Evolutionary conservation across 169 alveolate species (phyloP), one percentile per base, ranked within the genome.

Genomic region (Cryptosporidium felis): DNA sequence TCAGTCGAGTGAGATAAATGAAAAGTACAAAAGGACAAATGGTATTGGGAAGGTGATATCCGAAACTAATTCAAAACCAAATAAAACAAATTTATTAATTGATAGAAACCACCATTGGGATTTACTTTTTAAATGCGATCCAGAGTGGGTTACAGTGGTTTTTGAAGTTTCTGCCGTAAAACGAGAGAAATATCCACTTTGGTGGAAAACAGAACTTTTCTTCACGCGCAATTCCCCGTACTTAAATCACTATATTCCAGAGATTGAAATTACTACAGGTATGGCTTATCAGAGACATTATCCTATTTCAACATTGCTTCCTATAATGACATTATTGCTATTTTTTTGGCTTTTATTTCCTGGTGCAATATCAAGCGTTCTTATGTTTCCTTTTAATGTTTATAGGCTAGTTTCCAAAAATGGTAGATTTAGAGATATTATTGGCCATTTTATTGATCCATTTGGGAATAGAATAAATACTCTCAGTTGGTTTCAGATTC

Each of bases 81-180:
- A 6, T 18, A 56, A 36, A 12, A 21, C 21, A 9, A 42, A 65
- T 30, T 36, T 74, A 10, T 58, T 49, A 32, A 45, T 56, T 18
- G 67, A 74, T 56, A 74, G 30, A 36, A 74, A 74, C 23, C 85
- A 74, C 41, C 85, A 74, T 23, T 74, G 85, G 85, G 85, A 74
- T 18, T 53, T 74, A 53, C 58, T 74, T 28, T 38, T 74, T 36
- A 74, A 74, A 74, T 74, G 85, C 44, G 85, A 74, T 21, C 85
- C 85, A 0, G 85, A 74, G 32, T 74, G 85, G 85, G 85, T 74
- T 10, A 34, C 85, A 14, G 66, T 74, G 32, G 58, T 53, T 36
- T 74, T 74, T 53, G 85, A 74, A 30, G 85, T 74, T 26, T 74
- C 85, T 32, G 85, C 85, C 6, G 85, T 74, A 38, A 58, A 74